A percentile compares a stretch with the other conserved stretches of the same genome.
phyloP scores from a whole-genome alignment of 2,329 filamentous ascomycete genomes.

The Acarospora socialis region DNA sequence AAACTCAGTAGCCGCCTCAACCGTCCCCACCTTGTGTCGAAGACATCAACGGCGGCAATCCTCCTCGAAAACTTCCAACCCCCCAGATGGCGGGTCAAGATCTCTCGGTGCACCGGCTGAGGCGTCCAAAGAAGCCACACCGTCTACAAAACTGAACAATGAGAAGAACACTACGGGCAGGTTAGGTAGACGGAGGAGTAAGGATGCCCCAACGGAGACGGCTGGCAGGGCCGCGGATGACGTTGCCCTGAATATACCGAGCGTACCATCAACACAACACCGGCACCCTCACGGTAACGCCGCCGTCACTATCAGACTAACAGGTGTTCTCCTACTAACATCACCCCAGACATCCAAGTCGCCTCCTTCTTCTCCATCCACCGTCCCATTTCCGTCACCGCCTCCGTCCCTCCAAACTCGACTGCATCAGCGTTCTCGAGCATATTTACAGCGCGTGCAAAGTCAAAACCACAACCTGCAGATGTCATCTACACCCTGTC shows the following conservation, averaged over 20 bases:
- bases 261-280: conserved; percentile 35
- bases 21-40: conserved; percentile 20
- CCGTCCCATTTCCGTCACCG: conserved; percentile 78
- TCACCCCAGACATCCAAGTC: conserved; percentile 57
- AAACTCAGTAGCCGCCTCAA: conserved; percentile 4
- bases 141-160: conserved; percentile 2
- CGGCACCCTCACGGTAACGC: conserved; percentile 32
- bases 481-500: conserved; percentile 53
- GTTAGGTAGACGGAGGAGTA: conserved; percentile 12
- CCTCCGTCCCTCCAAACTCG: conserved; percentile 59
- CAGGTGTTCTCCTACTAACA: conserved; percentile 10
- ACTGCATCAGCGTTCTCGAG: conserved; percentile 64
- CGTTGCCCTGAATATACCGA: conserved; percentile 30
- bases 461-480: not conserved
- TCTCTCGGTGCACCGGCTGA: conserved; percentile 9
- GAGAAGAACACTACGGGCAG: conserved; percentile 11
- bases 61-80: conserved; percentile 33
- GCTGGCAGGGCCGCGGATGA: conserved; percentile 25
- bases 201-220: conserved; percentile 16
- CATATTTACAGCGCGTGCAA: conserved; percentile 52
- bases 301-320: not conserved
- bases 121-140: conserved; percentile 5
- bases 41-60: conserved; percentile 35
- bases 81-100: conserved; percentile 9
- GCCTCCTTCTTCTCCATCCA: conserved; percentile 94